These are phyloP conservation scores for Ophiocordyceps sinensis DNA, from an alignment of 2,329 filamentous ascomycete genomes.

Conservation along the genomic window DNA sequence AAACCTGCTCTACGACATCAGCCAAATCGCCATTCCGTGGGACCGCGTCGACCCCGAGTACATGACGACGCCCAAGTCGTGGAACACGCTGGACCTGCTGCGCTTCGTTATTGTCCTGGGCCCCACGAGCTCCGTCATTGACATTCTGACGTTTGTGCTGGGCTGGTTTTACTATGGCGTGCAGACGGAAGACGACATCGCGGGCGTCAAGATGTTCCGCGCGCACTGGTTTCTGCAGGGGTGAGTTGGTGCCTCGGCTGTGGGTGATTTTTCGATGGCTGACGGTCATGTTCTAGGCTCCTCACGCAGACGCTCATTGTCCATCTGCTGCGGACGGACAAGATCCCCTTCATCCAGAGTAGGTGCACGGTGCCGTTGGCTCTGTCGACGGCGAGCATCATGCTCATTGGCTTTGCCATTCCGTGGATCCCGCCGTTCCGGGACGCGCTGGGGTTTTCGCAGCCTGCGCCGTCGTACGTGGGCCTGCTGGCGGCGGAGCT, in stretches of 20 bases:
- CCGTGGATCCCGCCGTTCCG: constrained; percentile 12
- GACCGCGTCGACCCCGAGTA: constrained; percentile 13
- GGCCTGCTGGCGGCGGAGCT: constrained; percentile 11
- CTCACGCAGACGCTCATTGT: constrained; percentile 15
- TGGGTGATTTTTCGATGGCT: neutral
- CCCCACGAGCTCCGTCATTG: constrained; percentile 14
- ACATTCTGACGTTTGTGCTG: constrained; percentile 10
- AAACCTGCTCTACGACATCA: constrained; percentile 15
- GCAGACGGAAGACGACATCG: constrained; percentile 3
- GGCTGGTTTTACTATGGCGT: constrained; percentile 12
- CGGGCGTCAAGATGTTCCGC: constrained; percentile 7
- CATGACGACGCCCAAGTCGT: constrained; percentile 10
- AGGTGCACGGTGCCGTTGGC: constrained; percentile 8
- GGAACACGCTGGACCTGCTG: constrained; percentile 13
- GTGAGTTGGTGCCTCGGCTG: neutral
- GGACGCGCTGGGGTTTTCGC: constrained; percentile 7
- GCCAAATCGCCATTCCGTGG: constrained; percentile 16
- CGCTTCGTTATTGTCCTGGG: constrained; percentile 13
- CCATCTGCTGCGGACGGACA: constrained; percentile 12
- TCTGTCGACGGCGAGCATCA: constrained; percentile 10
- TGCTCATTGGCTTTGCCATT: constrained; percentile 11
- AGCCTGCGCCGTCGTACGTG: constrained; percentile 7
- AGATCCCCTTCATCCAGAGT: constrained; percentile 12
- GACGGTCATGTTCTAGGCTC: constrained; percentile 3
- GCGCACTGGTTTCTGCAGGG: constrained; percentile 15